A percentile compares a stretch with the other conserved stretches of the same genome.
Conservation (phyloP, 345 rosid genomes). For the Melaleuca alternifolia region DNA sequence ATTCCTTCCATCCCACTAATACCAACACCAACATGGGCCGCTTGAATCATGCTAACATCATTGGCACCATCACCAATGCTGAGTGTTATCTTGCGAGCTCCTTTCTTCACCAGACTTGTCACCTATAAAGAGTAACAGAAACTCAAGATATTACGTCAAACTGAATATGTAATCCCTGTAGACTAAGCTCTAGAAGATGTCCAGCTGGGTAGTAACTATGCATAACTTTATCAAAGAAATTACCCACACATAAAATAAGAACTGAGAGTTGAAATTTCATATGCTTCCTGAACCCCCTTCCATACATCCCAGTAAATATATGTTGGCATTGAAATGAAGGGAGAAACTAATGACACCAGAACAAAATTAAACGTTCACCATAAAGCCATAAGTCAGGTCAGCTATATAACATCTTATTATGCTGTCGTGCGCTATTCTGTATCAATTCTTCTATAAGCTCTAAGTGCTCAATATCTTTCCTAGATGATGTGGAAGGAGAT, state of each 20-base stretch:
- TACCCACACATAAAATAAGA: neutral
- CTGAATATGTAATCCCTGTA: neutral
- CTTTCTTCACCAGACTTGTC: slow-evolving; percentile 91
- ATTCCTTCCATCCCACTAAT: slow-evolving; percentile 98
- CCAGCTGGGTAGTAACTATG: neutral
- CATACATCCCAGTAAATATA: neutral
- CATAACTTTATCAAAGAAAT: neutral
- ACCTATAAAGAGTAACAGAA: slow-evolving; percentile 38
- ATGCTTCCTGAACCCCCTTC: neutral
- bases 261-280: neutral
- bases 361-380: neutral
- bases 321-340: neutral
- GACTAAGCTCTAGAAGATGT: neutral
- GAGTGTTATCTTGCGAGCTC: slow-evolving; percentile 92
- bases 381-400: neutral
- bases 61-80: slow-evolving; percentile 99
- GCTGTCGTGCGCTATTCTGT: neutral
- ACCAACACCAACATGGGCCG: slow-evolving; percentile 98
- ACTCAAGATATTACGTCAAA: neutral
- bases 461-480: neutral
- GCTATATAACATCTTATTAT: neutral
- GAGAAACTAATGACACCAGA: neutral
- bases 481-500: neutral
- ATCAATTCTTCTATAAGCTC: neutral
- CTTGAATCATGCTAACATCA: slow-evolving; percentile 99